Evolutionary conservation across 164 flowering plant species (phyloP).

Genomic region (Liquidambar formosana): DNA sequence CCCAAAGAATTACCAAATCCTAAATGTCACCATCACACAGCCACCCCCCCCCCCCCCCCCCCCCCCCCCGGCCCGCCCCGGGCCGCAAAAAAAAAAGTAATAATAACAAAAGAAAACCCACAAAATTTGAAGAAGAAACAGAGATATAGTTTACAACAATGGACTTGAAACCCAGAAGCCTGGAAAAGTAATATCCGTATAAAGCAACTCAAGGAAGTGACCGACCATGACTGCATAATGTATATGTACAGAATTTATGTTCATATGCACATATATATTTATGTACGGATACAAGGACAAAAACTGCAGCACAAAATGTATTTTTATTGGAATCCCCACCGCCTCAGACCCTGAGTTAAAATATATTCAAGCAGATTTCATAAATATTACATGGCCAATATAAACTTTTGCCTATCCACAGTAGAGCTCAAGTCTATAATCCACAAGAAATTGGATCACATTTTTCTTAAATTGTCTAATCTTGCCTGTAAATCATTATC

Average conservation of each 20-base stretch:
- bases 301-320: neutral
- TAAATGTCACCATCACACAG: too few relatives aligned
- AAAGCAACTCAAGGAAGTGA: too few relatives aligned
- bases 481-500: constrained; percentile 77
- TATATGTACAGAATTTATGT: neutral
- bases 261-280: neutral
- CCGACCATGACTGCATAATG: neutral
- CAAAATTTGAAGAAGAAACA: too few relatives aligned
- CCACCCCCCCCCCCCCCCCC: too few relatives aligned
- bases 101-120: too few relatives aligned
- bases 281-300: neutral
- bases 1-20: too few relatives aligned
- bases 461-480: constrained; percentile 72
- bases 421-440: neutral
- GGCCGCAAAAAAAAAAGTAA: too few relatives aligned
- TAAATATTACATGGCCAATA: constrained; percentile 10
- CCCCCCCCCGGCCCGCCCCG: too few relatives aligned
- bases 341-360: neutral
- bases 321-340: neutral
- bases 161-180: neutral
- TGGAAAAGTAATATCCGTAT: neutral
- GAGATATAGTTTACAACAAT: neutral
- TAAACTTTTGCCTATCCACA: constrained; percentile 3
- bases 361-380: neutral
- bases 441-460: constrained; percentile 36